Evolutionary conservation across 768 basidiomycete genomes (phyloP).

Genomic region (Podaxis sp.): DNA sequence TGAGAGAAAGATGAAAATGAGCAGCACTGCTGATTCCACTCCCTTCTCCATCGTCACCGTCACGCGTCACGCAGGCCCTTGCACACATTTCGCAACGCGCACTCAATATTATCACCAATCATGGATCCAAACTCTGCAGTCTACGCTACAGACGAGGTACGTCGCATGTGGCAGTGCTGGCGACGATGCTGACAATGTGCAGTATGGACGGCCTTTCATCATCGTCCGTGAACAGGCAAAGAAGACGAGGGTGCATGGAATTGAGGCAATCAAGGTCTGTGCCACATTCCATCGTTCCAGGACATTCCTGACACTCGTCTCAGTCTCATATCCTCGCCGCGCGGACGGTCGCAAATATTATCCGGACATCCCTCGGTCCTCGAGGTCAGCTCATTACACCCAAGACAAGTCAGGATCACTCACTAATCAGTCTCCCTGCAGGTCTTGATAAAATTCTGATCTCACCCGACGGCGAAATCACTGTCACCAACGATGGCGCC

Average conservation of each 20-base stretch:
- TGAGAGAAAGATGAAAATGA: slow-evolving; percentile 31
- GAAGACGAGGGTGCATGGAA: slow-evolving; percentile 90
- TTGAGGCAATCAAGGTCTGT: slow-evolving; percentile 90
- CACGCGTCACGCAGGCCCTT: slow-evolving; percentile 32
- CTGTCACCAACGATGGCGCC: slow-evolving; percentile 98
- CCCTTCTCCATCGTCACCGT: slow-evolving; percentile 26
- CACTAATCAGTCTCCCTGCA: slow-evolving; percentile 29
- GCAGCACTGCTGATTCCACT: slow-evolving; percentile 27
- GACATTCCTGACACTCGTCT: slow-evolving; percentile 17
- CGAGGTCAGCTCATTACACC: slow-evolving; percentile 55
- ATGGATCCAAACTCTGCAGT: slow-evolving; percentile 64
- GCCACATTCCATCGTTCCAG: not conserved
- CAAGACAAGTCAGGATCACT: slow-evolving; percentile 6
- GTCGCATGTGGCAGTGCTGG: not conserved
- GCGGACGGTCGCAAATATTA: slow-evolving; percentile 89
- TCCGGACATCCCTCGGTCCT: slow-evolving; percentile 93
- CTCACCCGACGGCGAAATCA: slow-evolving; percentile 97
- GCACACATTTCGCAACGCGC: slow-evolving; percentile 33
- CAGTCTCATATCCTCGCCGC: slow-evolving; percentile 97
- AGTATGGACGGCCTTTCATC: slow-evolving; percentile 98
- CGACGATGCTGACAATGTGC: slow-evolving; percentile 19
- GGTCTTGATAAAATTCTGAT: slow-evolving; percentile 95
- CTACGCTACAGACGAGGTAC: slow-evolving; percentile 85
- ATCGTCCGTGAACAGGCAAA: slow-evolving; percentile 91
- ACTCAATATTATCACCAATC: slow-evolving; percentile 23